phyloP scores from a whole-genome alignment of 2,329 filamentous ascomycete genomes.

The Trichoderma sp. region DNA sequence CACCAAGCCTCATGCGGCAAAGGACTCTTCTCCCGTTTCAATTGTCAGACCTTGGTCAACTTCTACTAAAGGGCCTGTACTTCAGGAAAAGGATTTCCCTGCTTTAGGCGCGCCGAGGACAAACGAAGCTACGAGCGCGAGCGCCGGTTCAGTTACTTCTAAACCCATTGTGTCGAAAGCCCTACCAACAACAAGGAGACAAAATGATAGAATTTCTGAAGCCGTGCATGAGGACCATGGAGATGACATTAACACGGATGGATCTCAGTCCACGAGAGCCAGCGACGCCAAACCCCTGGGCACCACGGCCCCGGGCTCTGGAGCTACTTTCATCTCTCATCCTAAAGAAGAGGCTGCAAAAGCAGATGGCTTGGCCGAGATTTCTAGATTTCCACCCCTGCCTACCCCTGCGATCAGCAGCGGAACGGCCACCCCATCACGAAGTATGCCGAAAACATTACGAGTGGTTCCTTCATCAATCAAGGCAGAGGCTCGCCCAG shows the following conservation, averaged over 20 bases:
- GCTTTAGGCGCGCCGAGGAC: conserved; percentile 49
- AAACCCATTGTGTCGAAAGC: conserved; percentile 37
- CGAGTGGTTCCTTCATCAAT: conserved; percentile 54
- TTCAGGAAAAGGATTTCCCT: conserved; percentile 63
- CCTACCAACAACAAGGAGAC: conserved; percentile 34
- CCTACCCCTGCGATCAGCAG: conserved; percentile 43
- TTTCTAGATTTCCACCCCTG: conserved; percentile 49
- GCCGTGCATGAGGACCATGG: not conserved
- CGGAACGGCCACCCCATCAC: conserved; percentile 46
- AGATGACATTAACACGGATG: conserved; percentile 16
- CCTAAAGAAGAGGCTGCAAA: not conserved
- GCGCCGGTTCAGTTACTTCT: conserved; percentile 32
- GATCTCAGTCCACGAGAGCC: not conserved
- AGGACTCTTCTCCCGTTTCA: not conserved
- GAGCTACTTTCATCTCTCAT: not conserved
- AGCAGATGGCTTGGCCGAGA: conserved; percentile 22
- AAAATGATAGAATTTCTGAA: conserved; percentile 18
- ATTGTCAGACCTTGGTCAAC: not conserved
- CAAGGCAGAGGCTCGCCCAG: conserved; percentile 1
- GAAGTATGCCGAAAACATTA: conserved; percentile 60
- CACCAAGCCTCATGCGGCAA: not conserved
- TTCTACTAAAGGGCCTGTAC: conserved; percentile 27
- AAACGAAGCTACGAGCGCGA: conserved; percentile 29
- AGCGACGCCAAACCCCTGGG: not conserved
- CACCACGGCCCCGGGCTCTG: not conserved